Conservation (phyloP, 2,329 filamentous ascomycete genomes). For the Pezicula neosporulosa region DNA sequence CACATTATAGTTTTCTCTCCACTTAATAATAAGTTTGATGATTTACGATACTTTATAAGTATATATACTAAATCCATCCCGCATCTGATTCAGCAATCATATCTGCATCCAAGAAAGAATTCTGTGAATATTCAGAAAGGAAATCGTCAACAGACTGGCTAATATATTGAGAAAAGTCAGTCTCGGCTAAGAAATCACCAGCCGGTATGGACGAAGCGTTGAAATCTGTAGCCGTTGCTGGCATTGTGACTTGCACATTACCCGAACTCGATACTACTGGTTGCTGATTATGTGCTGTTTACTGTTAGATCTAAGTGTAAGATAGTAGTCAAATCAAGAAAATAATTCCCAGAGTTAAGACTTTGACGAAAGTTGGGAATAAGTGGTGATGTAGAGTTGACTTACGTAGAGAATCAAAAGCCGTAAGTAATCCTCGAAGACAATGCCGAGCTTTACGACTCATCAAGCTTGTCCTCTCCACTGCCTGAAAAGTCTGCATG, state of each 20-base stretch:
- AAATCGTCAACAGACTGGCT: slow-evolving; percentile 1
- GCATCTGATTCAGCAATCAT: too few species aligned
- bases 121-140: neutral
- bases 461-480: slow-evolving; percentile 16
- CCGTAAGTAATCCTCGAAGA: neutral
- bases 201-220: neutral
- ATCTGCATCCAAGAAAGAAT: neutral
- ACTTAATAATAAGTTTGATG: too few species aligned
- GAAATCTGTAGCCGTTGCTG: neutral
- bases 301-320: neutral
- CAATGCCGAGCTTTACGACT: slow-evolving; percentile 14
- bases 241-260: neutral
- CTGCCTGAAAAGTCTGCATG: slow-evolving; percentile 2
- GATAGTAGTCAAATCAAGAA: neutral
- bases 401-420: neutral
- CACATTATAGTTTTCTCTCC: too few species aligned
- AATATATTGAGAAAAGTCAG: neutral
- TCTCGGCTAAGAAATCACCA: neutral
- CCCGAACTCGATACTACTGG: neutral
- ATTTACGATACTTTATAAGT: too few species aligned
- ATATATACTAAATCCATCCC: too few species aligned
- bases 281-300: neutral
- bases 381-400: neutral
- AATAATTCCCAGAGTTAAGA: neutral
- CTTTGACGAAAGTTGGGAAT: too few species aligned